Conservation (phyloP, 371 early-diverging fungal genomes). For the Apophysomyces variabilis region DNA sequence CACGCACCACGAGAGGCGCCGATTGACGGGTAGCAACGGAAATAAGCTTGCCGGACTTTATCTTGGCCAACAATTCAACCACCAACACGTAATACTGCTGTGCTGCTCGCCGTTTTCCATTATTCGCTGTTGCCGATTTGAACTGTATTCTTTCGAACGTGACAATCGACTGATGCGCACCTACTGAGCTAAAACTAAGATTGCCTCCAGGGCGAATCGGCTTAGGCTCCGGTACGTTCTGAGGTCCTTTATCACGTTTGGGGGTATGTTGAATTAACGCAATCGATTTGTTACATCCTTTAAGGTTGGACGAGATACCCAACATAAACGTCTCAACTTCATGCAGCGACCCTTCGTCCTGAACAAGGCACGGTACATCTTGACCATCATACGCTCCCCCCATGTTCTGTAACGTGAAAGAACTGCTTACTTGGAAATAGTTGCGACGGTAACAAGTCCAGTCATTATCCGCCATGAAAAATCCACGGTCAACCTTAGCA, state of each 20-base stretch:
- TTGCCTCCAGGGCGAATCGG: slow-evolving; percentile 64
- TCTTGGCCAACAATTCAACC: slow-evolving; percentile 68
- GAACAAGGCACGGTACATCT: slow-evolving; percentile 62
- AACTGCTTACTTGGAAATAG: slow-evolving; percentile 85
- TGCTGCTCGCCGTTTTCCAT: slow-evolving; percentile 83
- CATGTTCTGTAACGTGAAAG: slow-evolving; percentile 63
- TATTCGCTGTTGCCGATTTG: slow-evolving; percentile 92
- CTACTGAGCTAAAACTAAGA: slow-evolving; percentile 46
- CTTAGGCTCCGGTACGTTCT: slow-evolving; percentile 69
- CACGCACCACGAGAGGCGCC: slow-evolving; percentile 85
- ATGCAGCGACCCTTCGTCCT: slow-evolving; percentile 36
- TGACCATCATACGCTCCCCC: slow-evolving; percentile 47
- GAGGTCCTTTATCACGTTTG: slow-evolving; percentile 94
- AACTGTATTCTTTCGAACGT: slow-evolving; percentile 94
- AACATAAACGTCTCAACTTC: slow-evolving; percentile 62
- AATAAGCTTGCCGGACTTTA: slow-evolving; percentile 48
- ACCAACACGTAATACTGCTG: slow-evolving; percentile 87
- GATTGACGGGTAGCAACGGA: slow-evolving; percentile 73
- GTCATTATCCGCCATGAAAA: slow-evolving; percentile 76
- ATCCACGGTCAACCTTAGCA: slow-evolving; percentile 77
- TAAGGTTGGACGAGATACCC: slow-evolving; percentile 66
- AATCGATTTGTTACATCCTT: slow-evolving; percentile 64
- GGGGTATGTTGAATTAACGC: slow-evolving; percentile 88
- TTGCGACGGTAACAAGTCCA: slow-evolving; percentile 96
- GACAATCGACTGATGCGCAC: slow-evolving; percentile 53